Evolutionary conservation across 1,139 yeast genomes (phyloP), one percentile per base, ranked within the genome.

Genomic region (Arxiozyma slooffiae): DNA sequence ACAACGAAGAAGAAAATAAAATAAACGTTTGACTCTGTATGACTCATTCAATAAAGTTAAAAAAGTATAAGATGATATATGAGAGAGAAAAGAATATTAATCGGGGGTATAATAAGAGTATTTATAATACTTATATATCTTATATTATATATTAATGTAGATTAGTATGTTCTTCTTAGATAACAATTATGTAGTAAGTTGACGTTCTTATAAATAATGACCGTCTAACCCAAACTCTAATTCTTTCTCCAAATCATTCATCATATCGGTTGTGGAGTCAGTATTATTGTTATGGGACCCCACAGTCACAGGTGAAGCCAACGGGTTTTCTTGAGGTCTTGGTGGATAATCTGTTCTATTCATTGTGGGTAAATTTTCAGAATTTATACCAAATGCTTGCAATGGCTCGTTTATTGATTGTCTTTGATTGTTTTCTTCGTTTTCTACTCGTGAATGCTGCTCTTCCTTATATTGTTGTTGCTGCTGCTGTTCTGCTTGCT

Each of bases 171-270:
- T 30, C 3, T 30, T 4, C 7, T 30, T 30, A 14, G 14, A 30
- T 30, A 30, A 30, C n/a, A 11, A 14, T 30, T 11, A 39, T 39
- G 42, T 24, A 39, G 17, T 21, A 20, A 39, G 22, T 3, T n/a
- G 24, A 26, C 4, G 24, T 21, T 2, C 14, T 42, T 49, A 53
- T 57, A 67, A 49, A 46, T 55, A 59, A 24, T 60, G 60, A 41
- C 79, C 74, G 63, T 80, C 85, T 41, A 80, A 64, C 1, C 84
- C 85, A 61, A 72, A 79, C 52, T 79, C 83, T 53, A 80, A 61
- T 52, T 80, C 86, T 53, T 73, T 76, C 56, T 81, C 86, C 40
- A 80, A 62, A 46, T 75, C 79, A 37, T 69, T 66, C 36, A 70
- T 63, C 37, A 61, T 57, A 11, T 61, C 61, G 9, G 63, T 60